Base-by-base conservation (phyloP, 495 filamentous ascomycete species). In the Penicillium daleae region DNA sequence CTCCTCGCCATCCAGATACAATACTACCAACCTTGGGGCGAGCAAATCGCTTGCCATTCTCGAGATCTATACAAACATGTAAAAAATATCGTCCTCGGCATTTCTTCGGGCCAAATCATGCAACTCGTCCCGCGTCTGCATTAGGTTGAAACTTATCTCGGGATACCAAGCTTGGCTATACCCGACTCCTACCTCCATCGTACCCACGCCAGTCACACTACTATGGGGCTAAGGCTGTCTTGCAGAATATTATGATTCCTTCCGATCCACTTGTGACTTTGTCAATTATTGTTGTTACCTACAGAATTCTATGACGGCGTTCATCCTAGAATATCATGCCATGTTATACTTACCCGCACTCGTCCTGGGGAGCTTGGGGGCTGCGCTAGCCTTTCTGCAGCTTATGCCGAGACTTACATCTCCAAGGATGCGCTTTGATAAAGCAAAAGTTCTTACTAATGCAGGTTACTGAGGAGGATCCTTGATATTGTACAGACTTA, bases 81-180 rank as follows among this genome's bases (percentile, higher is more conserved):
- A 15, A 39, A 17, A 39, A 46, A n/a, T 8, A 0, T 0, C 24
- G 5, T 6, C 21, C 46, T 50, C 46, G 46, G 46, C 12, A 29
- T 27, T 50, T 29, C 24, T 50, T 50, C 46, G 46, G 46, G 12
- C 24, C 24, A 26, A 15, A 27, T 50, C 24, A 29, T 27, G 12
- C 26, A 24, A 50, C 15, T 17, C 24, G 22, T 29, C 26, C 26
- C 46, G 26, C 46, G 46, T 15, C 15, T 50, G 46, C 46, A 50
- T 50, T 50, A 50, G 46, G 22, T 50, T 50, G 24, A 29, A 50
- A 27, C 46, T 50, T 21, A 46, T 24, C 21, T 24, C 42, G 42
- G 42, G 42, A 46, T 46, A 24, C 24, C 42, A 46, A 24, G 9
- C 24, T 46, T 24, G 42, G 24, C 42, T 46, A 24, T 46, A 46